phyloP scores from a whole-genome alignment of 306 rosid genomes.

The Lathyrus tuberosus region DNA sequence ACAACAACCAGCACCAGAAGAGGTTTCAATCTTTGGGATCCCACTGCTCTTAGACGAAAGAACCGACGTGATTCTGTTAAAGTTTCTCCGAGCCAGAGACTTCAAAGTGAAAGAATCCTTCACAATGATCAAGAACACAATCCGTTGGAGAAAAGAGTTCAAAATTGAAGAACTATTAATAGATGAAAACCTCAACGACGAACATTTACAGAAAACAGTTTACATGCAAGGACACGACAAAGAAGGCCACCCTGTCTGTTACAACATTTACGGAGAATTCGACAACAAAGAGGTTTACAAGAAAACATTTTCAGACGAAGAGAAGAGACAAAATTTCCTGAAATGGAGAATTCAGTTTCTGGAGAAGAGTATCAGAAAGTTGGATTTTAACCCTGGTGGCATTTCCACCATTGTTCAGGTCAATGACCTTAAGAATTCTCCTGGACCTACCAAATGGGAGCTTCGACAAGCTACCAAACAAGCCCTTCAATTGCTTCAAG shows the following conservation, averaged over 20 bases:
- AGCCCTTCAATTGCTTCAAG: slow-evolving; percentile 69
- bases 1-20: slow-evolving; percentile 11
- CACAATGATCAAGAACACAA: slow-evolving; percentile 68
- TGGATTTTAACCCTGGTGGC: slow-evolving; percentile 68
- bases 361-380: slow-evolving; percentile 64
- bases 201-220: slow-evolving; percentile 48
- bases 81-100: slow-evolving; percentile 72
- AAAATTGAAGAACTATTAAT: slow-evolving; percentile 50
- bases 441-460: slow-evolving; percentile 70
- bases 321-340: slow-evolving; percentile 57
- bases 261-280: slow-evolving; percentile 63
- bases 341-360: slow-evolving; percentile 68
- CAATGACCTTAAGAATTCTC: slow-evolving; percentile 69
- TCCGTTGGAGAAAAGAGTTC: slow-evolving; percentile 68
- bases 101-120: slow-evolving; percentile 71
- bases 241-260: slow-evolving; percentile 81
- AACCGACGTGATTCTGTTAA: slow-evolving; percentile 65
- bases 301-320: slow-evolving; percentile 64
- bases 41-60: slow-evolving; percentile 60
- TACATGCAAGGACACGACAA: slow-evolving; percentile 66
- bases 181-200: slow-evolving; percentile 48
- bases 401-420: slow-evolving; percentile 66
- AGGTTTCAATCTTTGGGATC: slow-evolving; percentile 65
- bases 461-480: slow-evolving; percentile 77
- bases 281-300: slow-evolving; percentile 62